phyloP scores from a whole-genome alignment of 2,329 filamentous ascomycete species.

The Calonectria pseudoreteaudii region DNA sequence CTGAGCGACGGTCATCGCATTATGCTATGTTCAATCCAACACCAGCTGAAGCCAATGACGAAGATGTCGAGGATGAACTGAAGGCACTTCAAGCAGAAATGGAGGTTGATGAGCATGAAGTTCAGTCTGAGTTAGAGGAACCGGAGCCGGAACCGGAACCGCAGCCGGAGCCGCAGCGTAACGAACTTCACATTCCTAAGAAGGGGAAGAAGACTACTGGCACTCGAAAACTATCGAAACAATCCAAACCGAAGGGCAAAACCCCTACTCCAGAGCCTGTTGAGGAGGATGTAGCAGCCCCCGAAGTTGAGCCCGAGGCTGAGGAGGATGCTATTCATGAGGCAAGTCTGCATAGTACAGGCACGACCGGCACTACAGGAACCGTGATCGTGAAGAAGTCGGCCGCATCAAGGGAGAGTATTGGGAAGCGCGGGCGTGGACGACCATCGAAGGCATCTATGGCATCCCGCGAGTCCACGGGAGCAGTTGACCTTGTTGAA shows the following conservation, averaged over 20 bases:
- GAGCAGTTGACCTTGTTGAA: conserved; percentile 40
- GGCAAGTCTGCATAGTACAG: conserved; percentile 55
- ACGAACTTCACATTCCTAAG: conserved; percentile 60
- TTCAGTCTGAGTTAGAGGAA: conserved; percentile 7
- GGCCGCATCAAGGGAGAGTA: conserved; percentile 28
- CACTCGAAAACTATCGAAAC: conserved; percentile 65
- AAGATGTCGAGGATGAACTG: conserved; percentile 63
- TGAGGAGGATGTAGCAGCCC: conserved; percentile 33
- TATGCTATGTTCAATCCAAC: conserved; percentile 66
- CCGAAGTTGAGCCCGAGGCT: conserved; percentile 18
- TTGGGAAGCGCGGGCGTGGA: conserved; percentile 43
- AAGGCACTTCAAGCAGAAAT: conserved; percentile 63
- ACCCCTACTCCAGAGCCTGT: conserved; percentile 44
- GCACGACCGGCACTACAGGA: conserved; percentile 50
- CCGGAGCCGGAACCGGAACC: not conserved
- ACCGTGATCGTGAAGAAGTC: conserved; percentile 54
- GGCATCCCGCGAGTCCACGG: conserved; percentile 39
- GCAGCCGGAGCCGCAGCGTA: conserved; percentile 23
- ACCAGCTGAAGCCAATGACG: conserved; percentile 59
- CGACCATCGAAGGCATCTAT: conserved; percentile 47
- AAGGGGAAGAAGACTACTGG: conserved; percentile 65
- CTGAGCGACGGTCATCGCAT: conserved; percentile 49
- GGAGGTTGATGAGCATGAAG: conserved; percentile 49
- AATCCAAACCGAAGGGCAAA: conserved; percentile 59
- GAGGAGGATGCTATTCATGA: conserved; percentile 45